Evolutionary conservation across 2,329 filamentous ascomycete genomes (phyloP), one percentile per base, ranked within the genome.

Genomic region (Akanthomyces muscarius): DNA sequence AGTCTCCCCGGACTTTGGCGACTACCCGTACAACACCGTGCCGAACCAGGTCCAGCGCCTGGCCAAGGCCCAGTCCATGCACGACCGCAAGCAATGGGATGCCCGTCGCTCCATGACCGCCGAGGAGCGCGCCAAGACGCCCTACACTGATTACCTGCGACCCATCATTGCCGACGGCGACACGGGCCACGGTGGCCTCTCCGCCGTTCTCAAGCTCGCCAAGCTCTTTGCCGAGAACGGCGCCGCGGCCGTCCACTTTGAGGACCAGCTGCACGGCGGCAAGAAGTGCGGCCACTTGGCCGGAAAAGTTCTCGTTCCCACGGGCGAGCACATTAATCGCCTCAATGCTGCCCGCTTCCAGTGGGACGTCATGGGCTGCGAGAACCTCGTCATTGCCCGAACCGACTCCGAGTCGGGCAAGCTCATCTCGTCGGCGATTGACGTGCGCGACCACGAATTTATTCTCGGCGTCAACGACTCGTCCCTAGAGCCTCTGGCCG

Each of bases 11-110:
- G 95, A 99, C 75, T 97, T 98, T 78, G 95, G 95, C 71, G 95
- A 99, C 77, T 99, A 99, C 75, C 95, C 95, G 0, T 99, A 99
- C 80, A 98, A 98, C 74, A 99, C 95, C 0, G 95, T 99, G 5
- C 95, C 95, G 10, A 98, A 98, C 78, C 95, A 98, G 75, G 95
- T 99, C 4, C 92, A 99, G 79, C 87, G 95, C 67, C 80, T 99
- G 58, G 92, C 96, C 79, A 98, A 98, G 79, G 95, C 95, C 4
- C 95, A 99, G 77, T 92, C 92, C 68, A 88, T 98, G 81, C 95
- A 99, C 75, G 95, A 99, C 76, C 89, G 95, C 68, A 97, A 96
- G 77, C 91, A 97, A 72, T 98, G 91, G 88, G 92, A 97, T 74
- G 80, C 86, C 28, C 84, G 95, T 64, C 85, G 92, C 68, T 91